Evolutionary conservation across 305 asterid genomes (phyloP).

Genomic region (Plantago coronopus): DNA sequence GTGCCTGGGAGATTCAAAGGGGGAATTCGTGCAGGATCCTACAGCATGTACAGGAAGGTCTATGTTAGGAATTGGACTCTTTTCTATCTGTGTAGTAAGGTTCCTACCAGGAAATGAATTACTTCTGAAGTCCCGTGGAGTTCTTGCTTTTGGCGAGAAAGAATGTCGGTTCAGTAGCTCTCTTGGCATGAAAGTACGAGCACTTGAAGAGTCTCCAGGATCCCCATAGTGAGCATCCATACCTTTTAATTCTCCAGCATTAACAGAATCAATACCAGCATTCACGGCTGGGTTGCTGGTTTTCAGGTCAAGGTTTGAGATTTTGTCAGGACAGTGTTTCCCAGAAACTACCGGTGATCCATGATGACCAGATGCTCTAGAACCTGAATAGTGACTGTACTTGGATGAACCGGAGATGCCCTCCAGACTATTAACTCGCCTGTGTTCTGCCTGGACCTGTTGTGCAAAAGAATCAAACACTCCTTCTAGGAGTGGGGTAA

Average conservation of each 20-base stretch:
- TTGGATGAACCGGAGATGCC: constrained; percentile 42
- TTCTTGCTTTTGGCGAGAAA: constrained; percentile 63
- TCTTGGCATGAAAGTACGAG: constrained; percentile 41
- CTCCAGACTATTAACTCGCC: constrained; percentile 37
- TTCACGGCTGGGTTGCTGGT: constrained; percentile 24
- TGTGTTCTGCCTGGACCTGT: constrained; percentile 48
- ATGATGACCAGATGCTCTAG: constrained; percentile 44
- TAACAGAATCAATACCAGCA: constrained; percentile 29
- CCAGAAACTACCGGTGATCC: constrained; percentile 51
- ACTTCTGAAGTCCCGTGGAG: constrained; percentile 56
- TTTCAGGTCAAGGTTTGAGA: constrained; percentile 34
- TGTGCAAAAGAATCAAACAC: constrained; percentile 55
- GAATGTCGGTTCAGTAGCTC: constrained; percentile 48
- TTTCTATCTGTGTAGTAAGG: constrained; percentile 51
- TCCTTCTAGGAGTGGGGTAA: constrained; percentile 59
- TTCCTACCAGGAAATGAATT: constrained; percentile 44
- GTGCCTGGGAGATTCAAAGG: constrained; percentile 65
- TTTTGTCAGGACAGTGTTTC: constrained; percentile 34
- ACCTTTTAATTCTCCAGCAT: constrained; percentile 43
- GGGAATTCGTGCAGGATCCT: constrained; percentile 45
- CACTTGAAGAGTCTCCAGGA: constrained; percentile 39
- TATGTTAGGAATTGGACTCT: constrained; percentile 42
- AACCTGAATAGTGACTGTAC: constrained; percentile 37
- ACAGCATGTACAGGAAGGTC: constrained; percentile 37
- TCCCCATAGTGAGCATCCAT: constrained; percentile 45